These are phyloP conservation scores for Coelastrella sp. DNA, from an alignment of 139 green algal species.

Conservation along the genomic window DNA sequence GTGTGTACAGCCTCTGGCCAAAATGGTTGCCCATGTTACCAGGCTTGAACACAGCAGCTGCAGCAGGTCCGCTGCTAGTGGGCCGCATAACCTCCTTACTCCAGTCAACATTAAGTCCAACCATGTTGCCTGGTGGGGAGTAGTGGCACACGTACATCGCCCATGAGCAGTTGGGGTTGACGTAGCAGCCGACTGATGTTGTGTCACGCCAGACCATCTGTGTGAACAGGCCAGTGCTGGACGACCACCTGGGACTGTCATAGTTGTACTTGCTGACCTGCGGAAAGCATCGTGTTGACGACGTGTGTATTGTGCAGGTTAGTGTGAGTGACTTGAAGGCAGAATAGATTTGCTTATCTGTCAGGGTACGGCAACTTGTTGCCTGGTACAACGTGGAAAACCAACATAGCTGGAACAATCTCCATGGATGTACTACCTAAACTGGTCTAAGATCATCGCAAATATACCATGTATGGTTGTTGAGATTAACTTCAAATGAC, in stretches of 20 bases:
- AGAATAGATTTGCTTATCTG: neutral
- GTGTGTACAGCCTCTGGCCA: too few relatives aligned
- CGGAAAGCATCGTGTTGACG: too few relatives aligned
- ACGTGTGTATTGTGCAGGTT: too few relatives aligned
- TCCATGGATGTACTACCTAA: too few relatives aligned
- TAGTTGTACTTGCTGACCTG: slow-evolving; percentile 31
- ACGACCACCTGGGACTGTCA: neutral
- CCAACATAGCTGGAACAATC: too few relatives aligned
- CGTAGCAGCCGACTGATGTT: slow-evolving; percentile 24
- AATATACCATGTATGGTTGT: neutral
- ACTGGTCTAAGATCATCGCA: neutral
- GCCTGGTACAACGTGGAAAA: neutral
- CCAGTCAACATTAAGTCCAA: slow-evolving; percentile 36
- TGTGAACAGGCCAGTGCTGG: slow-evolving; percentile 23
- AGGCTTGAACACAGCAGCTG: slow-evolving; percentile 18
- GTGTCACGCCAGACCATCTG: slow-evolving; percentile 50
- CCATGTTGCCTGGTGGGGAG: slow-evolving; percentile 45
- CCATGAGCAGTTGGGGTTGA: neutral
- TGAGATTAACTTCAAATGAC: too few relatives aligned
- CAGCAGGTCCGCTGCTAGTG: neutral
- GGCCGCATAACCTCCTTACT: slow-evolving; percentile 20
- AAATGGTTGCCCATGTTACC: neutral
- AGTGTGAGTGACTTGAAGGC: too few relatives aligned
- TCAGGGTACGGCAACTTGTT: neutral
- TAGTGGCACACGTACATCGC: slow-evolving; percentile 54